These are phyloP conservation scores for Haplosporangium sp. DNA, from an alignment of 371 early-diverging fungal species.

Conservation along the genomic window DNA sequence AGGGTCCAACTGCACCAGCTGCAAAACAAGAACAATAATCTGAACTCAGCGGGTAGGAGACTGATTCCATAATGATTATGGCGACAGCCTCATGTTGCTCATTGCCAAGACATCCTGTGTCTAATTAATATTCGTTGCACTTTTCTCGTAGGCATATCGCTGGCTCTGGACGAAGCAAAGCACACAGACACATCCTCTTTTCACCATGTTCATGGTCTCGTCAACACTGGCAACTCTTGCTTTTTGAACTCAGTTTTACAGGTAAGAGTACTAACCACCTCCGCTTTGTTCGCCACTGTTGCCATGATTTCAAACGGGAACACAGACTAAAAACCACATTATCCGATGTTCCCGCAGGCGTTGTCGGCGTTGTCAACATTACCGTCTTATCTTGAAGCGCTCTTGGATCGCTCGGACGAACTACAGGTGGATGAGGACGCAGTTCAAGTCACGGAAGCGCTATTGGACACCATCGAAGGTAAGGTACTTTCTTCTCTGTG, in stretches of 20 bases:
- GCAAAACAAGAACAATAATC: background rate
- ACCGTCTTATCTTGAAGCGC: slow-evolving; percentile 58
- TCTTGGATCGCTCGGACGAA: slow-evolving; percentile 60
- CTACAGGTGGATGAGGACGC: slow-evolving; percentile 55
- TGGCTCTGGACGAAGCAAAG: slow-evolving; percentile 15
- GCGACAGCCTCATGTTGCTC: background rate
- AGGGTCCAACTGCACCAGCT: slow-evolving; percentile 39
- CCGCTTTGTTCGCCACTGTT: slow-evolving; percentile 63
- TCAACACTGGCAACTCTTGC: slow-evolving; percentile 94
- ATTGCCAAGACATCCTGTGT: background rate
- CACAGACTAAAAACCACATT: slow-evolving; percentile 20
- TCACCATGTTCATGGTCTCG: slow-evolving; percentile 72
- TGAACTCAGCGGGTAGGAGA: background rate
- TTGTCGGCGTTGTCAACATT: slow-evolving; percentile 63
- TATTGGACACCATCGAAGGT: slow-evolving; percentile 66
- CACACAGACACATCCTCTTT: slow-evolving; percentile 1
- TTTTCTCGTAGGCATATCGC: slow-evolving; percentile 13
- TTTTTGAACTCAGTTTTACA: slow-evolving; percentile 94
- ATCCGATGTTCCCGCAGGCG: slow-evolving; percentile 32
- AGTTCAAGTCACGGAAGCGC: slow-evolving; percentile 68
- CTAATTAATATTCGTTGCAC: background rate
- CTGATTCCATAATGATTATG: background rate
- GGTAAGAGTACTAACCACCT: slow-evolving; percentile 62
- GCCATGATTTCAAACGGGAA: slow-evolving; percentile 23
- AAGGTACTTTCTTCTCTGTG: background rate